Conservation (phyloP, 192 early-diverging fungal genomes). For the Mortierella hygrophila region DNA sequence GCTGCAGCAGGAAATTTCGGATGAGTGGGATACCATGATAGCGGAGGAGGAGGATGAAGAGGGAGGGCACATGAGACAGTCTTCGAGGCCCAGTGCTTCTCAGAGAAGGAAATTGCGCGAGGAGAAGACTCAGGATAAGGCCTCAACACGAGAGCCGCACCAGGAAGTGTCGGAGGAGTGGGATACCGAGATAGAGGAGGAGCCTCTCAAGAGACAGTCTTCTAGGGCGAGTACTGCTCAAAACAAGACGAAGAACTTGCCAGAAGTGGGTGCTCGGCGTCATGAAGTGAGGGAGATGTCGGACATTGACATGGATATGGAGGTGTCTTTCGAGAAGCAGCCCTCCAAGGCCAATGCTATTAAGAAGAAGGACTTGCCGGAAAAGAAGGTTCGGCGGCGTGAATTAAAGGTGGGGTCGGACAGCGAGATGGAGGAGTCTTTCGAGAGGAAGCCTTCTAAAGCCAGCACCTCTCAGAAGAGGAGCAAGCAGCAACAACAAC, state of each 20-base stretch:
- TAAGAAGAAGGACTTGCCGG: not conserved
- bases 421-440: not conserved
- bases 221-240: not conserved
- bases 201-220: not conserved
- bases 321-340: not conserved
- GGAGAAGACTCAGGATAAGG: not conserved
- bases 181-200: not conserved
- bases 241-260: not conserved
- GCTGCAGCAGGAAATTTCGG: not conserved
- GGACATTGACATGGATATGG: not conserved
- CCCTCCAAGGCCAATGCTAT: not conserved
- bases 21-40: too few relatives aligned
- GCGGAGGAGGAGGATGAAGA: too few relatives aligned
- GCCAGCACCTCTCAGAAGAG: not conserved
- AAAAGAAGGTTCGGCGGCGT: too few relatives aligned
- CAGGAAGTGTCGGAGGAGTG: too few relatives aligned
- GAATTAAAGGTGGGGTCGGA: not conserved
- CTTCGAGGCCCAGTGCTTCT: not conserved
- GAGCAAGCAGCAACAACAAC: not conserved
- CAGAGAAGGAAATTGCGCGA: not conserved
- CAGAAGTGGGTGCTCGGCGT: too few relatives aligned
- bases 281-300: too few relatives aligned
- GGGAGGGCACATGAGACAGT: not conserved
- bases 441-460: not conserved
- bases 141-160: not conserved